These are phyloP conservation scores for Yamadazyma oceani DNA, from an alignment of 1,139 yeast species.

Conservation along the genomic window DNA sequence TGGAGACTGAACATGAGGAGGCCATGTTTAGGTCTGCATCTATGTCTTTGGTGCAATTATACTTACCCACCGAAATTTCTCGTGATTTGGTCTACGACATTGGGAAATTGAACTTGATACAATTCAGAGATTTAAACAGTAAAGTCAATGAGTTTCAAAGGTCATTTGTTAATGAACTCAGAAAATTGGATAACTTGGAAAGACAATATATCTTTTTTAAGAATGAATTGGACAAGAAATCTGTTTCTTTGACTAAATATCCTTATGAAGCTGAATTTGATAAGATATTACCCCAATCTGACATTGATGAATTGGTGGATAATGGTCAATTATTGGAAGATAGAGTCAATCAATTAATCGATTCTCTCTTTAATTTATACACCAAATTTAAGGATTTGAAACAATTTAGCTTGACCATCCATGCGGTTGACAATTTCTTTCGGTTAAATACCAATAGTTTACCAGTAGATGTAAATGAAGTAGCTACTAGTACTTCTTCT, in stretches of 20 bases:
- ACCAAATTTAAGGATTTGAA: conserved; percentile 38
- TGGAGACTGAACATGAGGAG: conserved; percentile 42
- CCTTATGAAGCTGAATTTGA: conserved; percentile 46
- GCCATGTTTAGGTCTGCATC: conserved; percentile 84
- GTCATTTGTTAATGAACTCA: conserved; percentile 65
- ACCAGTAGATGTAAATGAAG: conserved; percentile 28
- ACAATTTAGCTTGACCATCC: conserved; percentile 43
- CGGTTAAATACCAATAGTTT: conserved; percentile 27
- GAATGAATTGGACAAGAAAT: conserved; percentile 48
- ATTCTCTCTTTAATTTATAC: conserved; percentile 35
- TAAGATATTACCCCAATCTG: conserved; percentile 50
- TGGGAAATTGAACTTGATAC: conserved; percentile 64
- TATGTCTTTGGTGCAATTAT: conserved; percentile 73
- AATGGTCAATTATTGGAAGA: conserved; percentile 57
- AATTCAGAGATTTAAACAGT: conserved; percentile 69
- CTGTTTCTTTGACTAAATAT: conserved; percentile 42
- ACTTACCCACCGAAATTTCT: conserved; percentile 69
- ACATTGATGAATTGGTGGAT: conserved; percentile 73
- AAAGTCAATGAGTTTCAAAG: conserved; percentile 72
- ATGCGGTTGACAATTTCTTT: conserved; percentile 70
- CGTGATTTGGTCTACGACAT: conserved; percentile 64
- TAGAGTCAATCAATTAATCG: conserved; percentile 41
- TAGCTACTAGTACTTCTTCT: conserved; percentile 20
- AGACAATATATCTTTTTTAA: conserved; percentile 59
- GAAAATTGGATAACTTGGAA: conserved; percentile 67